A percentile compares a stretch with the other conserved stretches of the same genome.
phyloP scores from a whole-genome alignment of 495 filamentous ascomycete species.

The Daldinia bambusicola region DNA sequence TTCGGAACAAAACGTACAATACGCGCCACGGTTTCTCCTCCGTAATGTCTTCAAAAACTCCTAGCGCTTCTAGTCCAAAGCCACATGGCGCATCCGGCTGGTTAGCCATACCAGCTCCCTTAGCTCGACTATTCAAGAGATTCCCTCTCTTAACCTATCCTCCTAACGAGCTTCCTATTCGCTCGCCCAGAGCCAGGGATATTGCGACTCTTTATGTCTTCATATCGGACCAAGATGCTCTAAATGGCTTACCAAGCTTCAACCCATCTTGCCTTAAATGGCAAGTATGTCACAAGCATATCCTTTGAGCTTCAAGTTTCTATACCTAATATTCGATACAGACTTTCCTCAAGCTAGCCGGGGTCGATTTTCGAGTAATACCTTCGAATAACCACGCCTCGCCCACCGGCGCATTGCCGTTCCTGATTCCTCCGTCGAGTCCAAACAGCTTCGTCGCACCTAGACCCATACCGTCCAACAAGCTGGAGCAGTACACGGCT shows the following conservation, averaged over 20 bases:
- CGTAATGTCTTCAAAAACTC: constrained; percentile 34
- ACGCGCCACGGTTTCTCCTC: not conserved
- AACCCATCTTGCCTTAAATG: constrained; percentile 96
- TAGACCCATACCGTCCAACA: constrained; percentile 68
- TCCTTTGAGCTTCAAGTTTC: not conserved
- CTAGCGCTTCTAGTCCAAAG: constrained; percentile 25
- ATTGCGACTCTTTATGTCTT: constrained; percentile 80
- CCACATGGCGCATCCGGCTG: constrained; percentile 31
- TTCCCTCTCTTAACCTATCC: constrained; percentile 84
- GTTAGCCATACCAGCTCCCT: constrained; percentile 76
- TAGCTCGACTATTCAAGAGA: constrained; percentile 83
- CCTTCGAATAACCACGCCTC: constrained; percentile 93
- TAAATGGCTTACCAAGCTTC: constrained; percentile 75
- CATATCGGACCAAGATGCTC: constrained; percentile 70
- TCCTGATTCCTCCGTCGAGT: constrained; percentile 72
- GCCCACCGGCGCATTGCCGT: constrained; percentile 86
- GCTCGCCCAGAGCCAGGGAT: constrained; percentile 63
- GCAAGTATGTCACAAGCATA: constrained; percentile 72
- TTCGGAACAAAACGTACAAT: not conserved
- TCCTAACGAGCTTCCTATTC: constrained; percentile 78
- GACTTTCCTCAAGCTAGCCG: constrained; percentile 85
- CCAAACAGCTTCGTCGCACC: constrained; percentile 30
- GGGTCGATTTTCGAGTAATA: constrained; percentile 72
- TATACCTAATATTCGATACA: constrained; percentile 50
- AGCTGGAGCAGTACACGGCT: constrained; percentile 75